Evolutionary conservation across 2,329 filamentous ascomycete species (phyloP).

Genomic region (Calonectria ilicicola): DNA sequence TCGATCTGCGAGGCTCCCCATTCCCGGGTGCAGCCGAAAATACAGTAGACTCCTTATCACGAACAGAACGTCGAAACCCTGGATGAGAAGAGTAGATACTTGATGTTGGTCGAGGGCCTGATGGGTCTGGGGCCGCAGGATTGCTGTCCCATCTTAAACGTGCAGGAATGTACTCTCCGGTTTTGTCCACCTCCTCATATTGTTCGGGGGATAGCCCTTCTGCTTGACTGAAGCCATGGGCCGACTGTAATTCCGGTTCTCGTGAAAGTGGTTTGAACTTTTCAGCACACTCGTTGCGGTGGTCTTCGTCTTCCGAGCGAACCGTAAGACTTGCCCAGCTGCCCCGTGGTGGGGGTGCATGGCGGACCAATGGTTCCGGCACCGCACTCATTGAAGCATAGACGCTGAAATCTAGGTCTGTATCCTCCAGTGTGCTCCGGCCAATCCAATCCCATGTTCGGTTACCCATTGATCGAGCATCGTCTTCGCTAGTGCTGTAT

Average conservation of each 20-base stretch:
- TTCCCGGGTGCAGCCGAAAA: neutral
- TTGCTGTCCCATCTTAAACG: neutral
- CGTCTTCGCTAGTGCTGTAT: neutral
- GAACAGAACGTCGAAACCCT: neutral
- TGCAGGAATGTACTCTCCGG: neutral
- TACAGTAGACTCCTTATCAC: neutral
- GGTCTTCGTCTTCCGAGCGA: neutral
- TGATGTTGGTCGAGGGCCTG: slow-evolving; percentile 19
- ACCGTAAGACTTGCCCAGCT: slow-evolving; percentile 14
- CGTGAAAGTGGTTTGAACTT: neutral
- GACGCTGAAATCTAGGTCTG: slow-evolving; percentile 35
- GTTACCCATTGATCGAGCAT: neutral
- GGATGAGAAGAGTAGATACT: slow-evolving; percentile 34
- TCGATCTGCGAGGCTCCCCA: too few relatives aligned
- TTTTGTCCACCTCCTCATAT: neutral
- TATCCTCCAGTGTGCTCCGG: slow-evolving; percentile 19
- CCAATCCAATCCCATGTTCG: slow-evolving; percentile 34
- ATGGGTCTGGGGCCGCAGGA: too few relatives aligned
- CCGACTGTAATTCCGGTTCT: neutral
- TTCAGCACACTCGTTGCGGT: too few relatives aligned
- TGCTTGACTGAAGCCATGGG: neutral
- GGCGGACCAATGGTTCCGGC: neutral
- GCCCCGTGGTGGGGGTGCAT: neutral
- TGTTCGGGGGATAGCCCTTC: too few relatives aligned
- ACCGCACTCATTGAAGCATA: slow-evolving; percentile 18